These are phyloP conservation scores for Drosera spatulata DNA, from an alignment of 179 eudicot genomes.

Conservation along the genomic window DNA sequence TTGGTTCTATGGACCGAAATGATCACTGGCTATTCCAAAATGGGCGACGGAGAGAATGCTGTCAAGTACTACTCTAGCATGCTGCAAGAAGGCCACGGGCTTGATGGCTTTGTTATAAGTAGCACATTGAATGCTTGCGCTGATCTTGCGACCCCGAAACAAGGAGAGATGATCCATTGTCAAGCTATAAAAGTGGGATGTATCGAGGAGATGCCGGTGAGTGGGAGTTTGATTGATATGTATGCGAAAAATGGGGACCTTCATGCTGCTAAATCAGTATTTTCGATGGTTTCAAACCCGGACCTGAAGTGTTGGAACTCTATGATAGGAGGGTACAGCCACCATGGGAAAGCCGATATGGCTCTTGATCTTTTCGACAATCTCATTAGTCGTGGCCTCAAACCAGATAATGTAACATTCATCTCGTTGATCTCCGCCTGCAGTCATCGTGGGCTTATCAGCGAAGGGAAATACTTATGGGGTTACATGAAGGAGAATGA, in stretches of 20 bases:
- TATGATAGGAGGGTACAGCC: constrained; percentile 42
- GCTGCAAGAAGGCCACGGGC: constrained; percentile 46
- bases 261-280: constrained; percentile 40
- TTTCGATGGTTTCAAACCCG: constrained; percentile 15
- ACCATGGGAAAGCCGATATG: constrained; percentile 38
- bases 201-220: constrained; percentile 19
- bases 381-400: constrained; percentile 30
- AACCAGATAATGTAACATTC: constrained; percentile 56
- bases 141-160: constrained; percentile 52
- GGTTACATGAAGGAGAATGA: constrained; percentile 35
- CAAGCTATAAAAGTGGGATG: constrained; percentile 21
- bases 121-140: constrained; percentile 74
- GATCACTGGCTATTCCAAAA: constrained; percentile 56
- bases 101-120: constrained; percentile 63
- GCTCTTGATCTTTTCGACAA: constrained; percentile 37
- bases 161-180: constrained; percentile 70
- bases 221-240: constrained; percentile 50
- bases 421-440: constrained; percentile 58
- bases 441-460: constrained; percentile 46
- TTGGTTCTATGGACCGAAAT: constrained; percentile 81
- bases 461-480: constrained; percentile 37
- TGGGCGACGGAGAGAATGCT: constrained; percentile 47
- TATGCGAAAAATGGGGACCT: constrained; percentile 64
- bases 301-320: constrained; percentile 45
- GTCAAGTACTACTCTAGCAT: constrained; percentile 39